Evolutionary conservation across 768 basidiomycete genomes (phyloP).

Genomic region (Leucocoprinus sp.): DNA sequence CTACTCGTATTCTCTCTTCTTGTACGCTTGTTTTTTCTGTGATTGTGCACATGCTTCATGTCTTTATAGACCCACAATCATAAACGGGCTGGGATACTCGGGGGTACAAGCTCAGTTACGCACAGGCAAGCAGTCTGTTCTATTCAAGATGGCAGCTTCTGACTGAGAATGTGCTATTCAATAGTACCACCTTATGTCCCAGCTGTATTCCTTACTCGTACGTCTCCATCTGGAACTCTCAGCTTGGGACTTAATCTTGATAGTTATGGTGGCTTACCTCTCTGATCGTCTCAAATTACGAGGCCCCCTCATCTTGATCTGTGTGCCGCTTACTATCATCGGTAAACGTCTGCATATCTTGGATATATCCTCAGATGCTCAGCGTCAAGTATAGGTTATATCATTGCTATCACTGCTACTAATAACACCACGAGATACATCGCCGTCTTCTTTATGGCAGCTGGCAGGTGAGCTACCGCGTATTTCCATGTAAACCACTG

Average conservation of each 20-base stretch:
- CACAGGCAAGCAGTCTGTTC: conserved; percentile 31
- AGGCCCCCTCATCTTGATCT: conserved; percentile 53
- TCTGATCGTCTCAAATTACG: conserved; percentile 47
- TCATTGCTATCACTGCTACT: conserved; percentile 41
- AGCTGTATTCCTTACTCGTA: conserved; percentile 46
- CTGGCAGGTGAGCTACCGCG: conserved; percentile 35
- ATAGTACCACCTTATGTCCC: conserved; percentile 55
- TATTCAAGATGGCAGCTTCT: neutral
- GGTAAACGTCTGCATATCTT: conserved; percentile 21
- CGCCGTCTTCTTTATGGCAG: conserved; percentile 48
- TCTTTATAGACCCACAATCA: conserved; percentile 51
- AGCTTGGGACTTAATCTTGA: neutral
- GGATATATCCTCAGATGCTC: neutral
- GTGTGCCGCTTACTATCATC: conserved; percentile 43
- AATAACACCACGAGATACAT: conserved; percentile 40
- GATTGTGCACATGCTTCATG: neutral
- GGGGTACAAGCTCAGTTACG: conserved; percentile 48
- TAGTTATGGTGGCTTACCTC: conserved; percentile 42
- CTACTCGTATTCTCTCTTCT: conserved; percentile 62
- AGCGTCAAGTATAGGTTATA: conserved; percentile 31
- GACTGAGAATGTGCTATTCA: neutral
- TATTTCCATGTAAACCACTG: conserved; percentile 51
- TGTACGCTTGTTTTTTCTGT: conserved; percentile 29
- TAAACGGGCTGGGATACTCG: conserved; percentile 49
- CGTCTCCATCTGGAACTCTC: neutral